Base-by-base conservation (phyloP, 2,329 filamentous ascomycete species). In the Clarireedia homoeocarpa region DNA sequence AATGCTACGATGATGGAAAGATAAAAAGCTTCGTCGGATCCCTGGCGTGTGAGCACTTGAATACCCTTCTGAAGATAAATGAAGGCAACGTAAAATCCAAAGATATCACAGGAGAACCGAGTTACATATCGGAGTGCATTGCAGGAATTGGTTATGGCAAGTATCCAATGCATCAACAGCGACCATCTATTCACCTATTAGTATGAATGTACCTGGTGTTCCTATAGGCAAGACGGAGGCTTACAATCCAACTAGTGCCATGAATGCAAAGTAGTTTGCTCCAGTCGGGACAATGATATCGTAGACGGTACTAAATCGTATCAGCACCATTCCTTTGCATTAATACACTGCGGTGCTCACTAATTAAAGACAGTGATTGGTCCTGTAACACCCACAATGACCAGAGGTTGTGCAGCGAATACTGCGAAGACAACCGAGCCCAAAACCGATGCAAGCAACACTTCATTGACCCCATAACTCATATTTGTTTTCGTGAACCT, bases 291-390 rank as follows among this genome's bases (percentile, higher is more conserved):
- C 74, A 68, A 96, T 88, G 61, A 96, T 95, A 70, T 94, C 86
- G 73, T 91, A 95, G 2, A 95, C 89, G 3, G 91, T 96, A 68
- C 88, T n/a, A 88, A 91, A 66, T 14, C 7, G 15, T 6, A 51
- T 63, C 38, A 58, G 53, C 24, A 48, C 24, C 4, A n/a, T 36
- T 23, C 26, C 20, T 14, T 17, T n/a, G n/a, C 36, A 30, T 27
- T 7, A 3, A 12, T 23, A 9, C 23, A 38, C 24, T 5, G 42
- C 23, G 14, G 42, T 17, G 69, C 77, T 44, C 70, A 83, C 81
- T 95, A 95, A 69, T 95, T 95, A 69, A 95, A 95, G 27, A 95
- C 89, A 15, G 91, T 95, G 56, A 96, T 95, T 3, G 90, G 90
- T 72, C 88, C 88, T 10, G 90, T 95, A 2, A 96, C 90, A 23